Evolutionary conservation across 164 flowering plant species (phyloP).

Genomic region (Taxillus chinensis): DNA sequence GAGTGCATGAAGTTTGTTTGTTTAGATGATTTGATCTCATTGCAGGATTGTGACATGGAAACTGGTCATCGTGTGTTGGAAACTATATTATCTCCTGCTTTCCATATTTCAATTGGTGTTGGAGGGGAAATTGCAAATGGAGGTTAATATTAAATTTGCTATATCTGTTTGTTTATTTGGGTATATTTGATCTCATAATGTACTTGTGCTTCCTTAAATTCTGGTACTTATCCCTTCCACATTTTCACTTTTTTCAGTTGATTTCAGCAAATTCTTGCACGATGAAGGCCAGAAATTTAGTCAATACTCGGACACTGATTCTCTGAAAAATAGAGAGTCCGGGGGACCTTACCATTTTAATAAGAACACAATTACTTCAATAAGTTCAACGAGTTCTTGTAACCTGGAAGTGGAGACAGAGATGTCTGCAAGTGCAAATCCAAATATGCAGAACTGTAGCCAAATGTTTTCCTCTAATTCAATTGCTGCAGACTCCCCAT

Average conservation of each 20-base stretch:
- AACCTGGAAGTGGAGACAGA: constrained; percentile 20
- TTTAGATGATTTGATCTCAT: constrained; percentile 6
- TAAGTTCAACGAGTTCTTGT: constrained; percentile 10
- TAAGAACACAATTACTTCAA: constrained; percentile 6
- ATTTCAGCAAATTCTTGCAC: constrained; percentile 29
- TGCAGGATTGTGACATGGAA: constrained; percentile 34
- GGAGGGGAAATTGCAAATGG: constrained; percentile 32
- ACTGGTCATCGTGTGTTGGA: constrained; percentile 18
- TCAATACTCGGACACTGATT: constrained; percentile 17
- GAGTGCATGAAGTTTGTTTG: not conserved
- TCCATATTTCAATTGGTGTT: constrained; percentile 41
- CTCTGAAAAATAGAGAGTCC: constrained; percentile 9
- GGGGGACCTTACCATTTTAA: constrained; percentile 7
- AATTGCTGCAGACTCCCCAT: constrained; percentile 15
- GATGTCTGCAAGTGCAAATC: constrained; percentile 9
- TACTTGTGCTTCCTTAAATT: not conserved
- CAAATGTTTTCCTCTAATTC: constrained; percentile 14
- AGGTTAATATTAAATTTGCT: constrained; percentile 24
- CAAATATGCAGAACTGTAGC: constrained; percentile 9
- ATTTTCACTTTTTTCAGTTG: constrained; percentile 11
- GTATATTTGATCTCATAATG: not conserved
- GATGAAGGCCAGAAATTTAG: constrained; percentile 20
- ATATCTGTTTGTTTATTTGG: not conserved
- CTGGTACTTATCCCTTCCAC: not conserved
- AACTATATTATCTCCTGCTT: constrained; percentile 84